phyloP scores from a whole-genome alignment of 257 asterid genomes.

The Lavandula angustifolia region DNA sequence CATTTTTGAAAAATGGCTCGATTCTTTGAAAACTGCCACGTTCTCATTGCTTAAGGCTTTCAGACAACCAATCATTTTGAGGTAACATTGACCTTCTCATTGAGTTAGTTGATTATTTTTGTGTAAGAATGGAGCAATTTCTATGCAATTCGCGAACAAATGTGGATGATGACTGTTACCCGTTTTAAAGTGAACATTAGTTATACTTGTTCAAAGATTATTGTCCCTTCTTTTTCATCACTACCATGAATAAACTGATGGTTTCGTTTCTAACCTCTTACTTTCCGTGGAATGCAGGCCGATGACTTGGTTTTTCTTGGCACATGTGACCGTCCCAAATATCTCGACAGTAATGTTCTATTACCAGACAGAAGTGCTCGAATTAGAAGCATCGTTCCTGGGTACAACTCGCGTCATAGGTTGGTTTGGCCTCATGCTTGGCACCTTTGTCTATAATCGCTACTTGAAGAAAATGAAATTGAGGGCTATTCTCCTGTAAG shows the following conservation, averaged over 20 bases:
- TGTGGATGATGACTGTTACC: neutral
- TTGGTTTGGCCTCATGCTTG: constrained; percentile 93
- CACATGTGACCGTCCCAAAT: constrained; percentile 84
- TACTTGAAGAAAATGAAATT: constrained; percentile 79
- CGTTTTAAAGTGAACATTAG: constrained; percentile 14
- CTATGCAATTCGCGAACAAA: too few relatives aligned
- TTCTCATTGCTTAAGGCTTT: constrained; percentile 67
- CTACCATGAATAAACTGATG: constrained; percentile 30
- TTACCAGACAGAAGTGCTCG: constrained; percentile 83
- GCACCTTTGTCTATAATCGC: constrained; percentile 74
- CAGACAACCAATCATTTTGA: constrained; percentile 77
- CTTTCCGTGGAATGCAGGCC: constrained; percentile 60
- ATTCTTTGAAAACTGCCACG: constrained; percentile 29
- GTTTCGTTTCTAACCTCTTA: constrained; percentile 24
- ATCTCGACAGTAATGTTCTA: constrained; percentile 85
- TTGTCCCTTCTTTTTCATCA: constrained; percentile 16
- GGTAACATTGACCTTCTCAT: constrained; percentile 50
- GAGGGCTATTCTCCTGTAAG: constrained; percentile 81
- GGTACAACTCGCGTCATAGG: constrained; percentile 92
- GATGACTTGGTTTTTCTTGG: constrained; percentile 96
- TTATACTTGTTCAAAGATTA: neutral
- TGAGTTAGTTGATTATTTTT: constrained; percentile 19
- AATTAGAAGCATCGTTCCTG: constrained; percentile 86
- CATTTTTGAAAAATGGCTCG: constrained; percentile 48
- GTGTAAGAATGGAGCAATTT: constrained; percentile 10